phyloP scores from a whole-genome alignment of 257 asterid species.

The Gardenia jasminoides region DNA sequence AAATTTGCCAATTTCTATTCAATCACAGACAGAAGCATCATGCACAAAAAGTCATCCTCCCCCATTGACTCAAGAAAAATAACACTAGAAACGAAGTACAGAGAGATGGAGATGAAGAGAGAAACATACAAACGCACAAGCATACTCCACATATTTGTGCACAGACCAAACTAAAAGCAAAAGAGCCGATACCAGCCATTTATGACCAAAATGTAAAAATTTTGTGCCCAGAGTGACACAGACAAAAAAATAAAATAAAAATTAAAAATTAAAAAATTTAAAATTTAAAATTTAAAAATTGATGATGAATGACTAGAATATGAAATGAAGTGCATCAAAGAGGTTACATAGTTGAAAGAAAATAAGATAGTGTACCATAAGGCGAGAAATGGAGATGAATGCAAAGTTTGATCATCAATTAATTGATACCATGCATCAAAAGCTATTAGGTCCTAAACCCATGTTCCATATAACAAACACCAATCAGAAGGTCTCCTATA shows the following conservation, averaged over 20 bases:
- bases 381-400: slow-evolving; percentile 1
- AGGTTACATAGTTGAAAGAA: neutral
- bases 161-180: neutral
- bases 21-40: neutral
- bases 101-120: neutral
- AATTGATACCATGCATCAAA: neutral
- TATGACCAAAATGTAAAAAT: neutral
- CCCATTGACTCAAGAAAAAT: neutral
- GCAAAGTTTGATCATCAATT: neutral
- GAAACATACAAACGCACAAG: neutral
- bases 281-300: no score
- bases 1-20: neutral
- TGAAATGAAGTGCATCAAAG: neutral
- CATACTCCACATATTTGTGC: neutral
- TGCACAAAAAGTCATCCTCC: neutral
- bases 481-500: neutral
- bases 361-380: neutral
- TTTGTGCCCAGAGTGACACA: neutral
- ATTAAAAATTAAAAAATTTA: no score
- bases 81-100: neutral
- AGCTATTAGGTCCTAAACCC: neutral
- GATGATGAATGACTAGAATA: neutral
- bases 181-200: neutral
- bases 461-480: neutral
- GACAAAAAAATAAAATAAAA: no score